These are phyloP conservation scores for Basipetospora sp. DNA, from an alignment of 2,329 filamentous ascomycete genomes.

Conservation along the genomic window DNA sequence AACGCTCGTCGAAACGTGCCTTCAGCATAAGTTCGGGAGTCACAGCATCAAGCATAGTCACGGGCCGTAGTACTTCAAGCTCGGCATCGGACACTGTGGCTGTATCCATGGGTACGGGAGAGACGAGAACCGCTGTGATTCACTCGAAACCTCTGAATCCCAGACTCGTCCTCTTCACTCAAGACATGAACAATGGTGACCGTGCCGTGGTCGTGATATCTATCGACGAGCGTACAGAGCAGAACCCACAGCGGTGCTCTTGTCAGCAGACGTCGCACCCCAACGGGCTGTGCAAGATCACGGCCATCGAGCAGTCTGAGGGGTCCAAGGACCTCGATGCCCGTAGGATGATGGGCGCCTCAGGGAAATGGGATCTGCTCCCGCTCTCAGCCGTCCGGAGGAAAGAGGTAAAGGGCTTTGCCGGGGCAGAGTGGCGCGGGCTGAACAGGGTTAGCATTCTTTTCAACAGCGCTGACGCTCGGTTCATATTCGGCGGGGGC, in stretches of 20 bases:
- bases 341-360: slow-evolving; percentile 14
- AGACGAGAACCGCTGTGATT: slow-evolving; percentile 15
- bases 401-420: slow-evolving; percentile 6
- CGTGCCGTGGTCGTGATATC: slow-evolving; percentile 17
- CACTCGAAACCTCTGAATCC: slow-evolving; percentile 19
- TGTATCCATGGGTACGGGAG: slow-evolving; percentile 8
- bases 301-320: slow-evolving; percentile 14
- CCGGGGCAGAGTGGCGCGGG: slow-evolving; percentile 11
- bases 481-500: slow-evolving; percentile 15
- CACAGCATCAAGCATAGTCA: slow-evolving; percentile 9
- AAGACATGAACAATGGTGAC: slow-evolving; percentile 10
- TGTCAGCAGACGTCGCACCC: slow-evolving; percentile 15
- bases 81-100: slow-evolving; percentile 1
- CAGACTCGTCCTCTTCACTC: slow-evolving; percentile 21
- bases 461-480: slow-evolving; percentile 12
- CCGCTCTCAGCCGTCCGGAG: slow-evolving; percentile 11
- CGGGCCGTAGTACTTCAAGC: slow-evolving; percentile 4
- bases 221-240: slow-evolving; percentile 17
- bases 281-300: slow-evolving; percentile 4
- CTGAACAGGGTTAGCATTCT: slow-evolving; percentile 18
- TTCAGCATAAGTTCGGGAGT: slow-evolving; percentile 4
- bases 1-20: neutral
- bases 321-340: slow-evolving; percentile 14
- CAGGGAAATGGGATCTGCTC: slow-evolving; percentile 17
- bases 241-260: slow-evolving; percentile 21